Evolutionary conservation across 169 alveolate species (phyloP), one percentile per base, ranked within the genome.

Genomic region (Eimeria falciformis): DNA sequence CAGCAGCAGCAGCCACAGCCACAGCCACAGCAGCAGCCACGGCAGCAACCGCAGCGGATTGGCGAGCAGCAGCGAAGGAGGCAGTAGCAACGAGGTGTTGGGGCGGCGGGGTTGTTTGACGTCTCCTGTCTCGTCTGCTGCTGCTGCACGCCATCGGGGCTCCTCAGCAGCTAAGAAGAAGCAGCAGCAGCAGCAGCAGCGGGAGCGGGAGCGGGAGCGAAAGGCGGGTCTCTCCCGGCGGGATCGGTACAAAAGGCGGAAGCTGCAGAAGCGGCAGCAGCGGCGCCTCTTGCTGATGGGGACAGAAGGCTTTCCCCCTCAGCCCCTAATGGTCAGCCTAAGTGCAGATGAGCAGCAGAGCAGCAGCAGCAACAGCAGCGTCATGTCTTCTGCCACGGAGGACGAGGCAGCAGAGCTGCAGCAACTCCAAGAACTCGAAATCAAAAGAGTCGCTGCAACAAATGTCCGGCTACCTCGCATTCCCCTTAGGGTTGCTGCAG

Each of bases 341-440:
- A 62, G 73, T 62, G 73, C 73, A 14, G 73, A 62, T n/a, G 73
- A 62, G n/a, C 73, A 14, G 33, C 1, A n/a, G 37, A 77, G 86
- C 86, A 77, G 86, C 86, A 82, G 90, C 78, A 45, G 73, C 56
- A 69, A 82, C 78, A 82, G 90, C 78, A 82, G 90, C 79, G 27
- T 56, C 79, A 82, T 82, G 90, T 82, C 90, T 7, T 50, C 79
- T 17, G 56, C 66, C 33, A 82, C 90, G 25, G 90, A 82, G 25
- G 90, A 82, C 62, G 90, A 82, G 27, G 50, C 55, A 4, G 77
- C 65, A 21, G 90, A 82, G 45, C 45, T 43, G 43, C 56, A 50
- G 73, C 65, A 82, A 43, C 62, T 82, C 66, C 53, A 17, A 3
- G 58, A 47, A 6, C 81, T 69, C 4, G 50, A 68, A 29, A 18